phyloP scores from a whole-genome alignment of 148 eudicot genomes.

The Rheum nobile region DNA sequence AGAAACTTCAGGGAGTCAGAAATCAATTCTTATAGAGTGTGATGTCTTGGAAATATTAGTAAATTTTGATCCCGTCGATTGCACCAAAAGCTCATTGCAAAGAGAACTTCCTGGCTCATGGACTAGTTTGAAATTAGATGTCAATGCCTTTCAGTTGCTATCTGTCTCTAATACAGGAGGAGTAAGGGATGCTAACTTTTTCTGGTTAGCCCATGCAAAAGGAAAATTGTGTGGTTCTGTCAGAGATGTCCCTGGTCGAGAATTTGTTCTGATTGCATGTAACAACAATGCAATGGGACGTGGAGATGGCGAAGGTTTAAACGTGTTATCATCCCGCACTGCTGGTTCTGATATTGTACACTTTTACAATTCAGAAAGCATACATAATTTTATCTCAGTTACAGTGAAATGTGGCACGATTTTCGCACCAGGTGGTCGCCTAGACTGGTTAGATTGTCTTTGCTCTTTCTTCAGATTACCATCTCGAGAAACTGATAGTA shows the following conservation, averaged over 20 bases:
- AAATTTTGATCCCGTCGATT: constrained; percentile 32
- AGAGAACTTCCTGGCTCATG: constrained; percentile 91
- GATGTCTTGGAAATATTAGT: constrained; percentile 39
- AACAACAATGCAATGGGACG: constrained; percentile 64
- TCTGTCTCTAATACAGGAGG: constrained; percentile 68
- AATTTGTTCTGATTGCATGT: constrained; percentile 63
- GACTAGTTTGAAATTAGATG: constrained; percentile 43
- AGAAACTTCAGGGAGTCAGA: constrained; percentile 31
- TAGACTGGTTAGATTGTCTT: constrained; percentile 79
- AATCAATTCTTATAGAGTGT: constrained; percentile 68
- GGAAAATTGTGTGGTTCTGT: constrained; percentile 75
- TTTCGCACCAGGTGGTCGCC: constrained; percentile 75
- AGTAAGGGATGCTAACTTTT: constrained; percentile 38
- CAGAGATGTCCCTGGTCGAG: constrained; percentile 28
- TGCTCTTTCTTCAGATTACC: constrained; percentile 50
- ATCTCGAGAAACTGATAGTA: constrained; percentile 33
- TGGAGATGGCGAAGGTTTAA: constrained; percentile 93
- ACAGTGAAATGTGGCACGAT: constrained; percentile 65
- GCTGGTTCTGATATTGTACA: constrained; percentile 67
- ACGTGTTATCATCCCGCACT: constrained; percentile 50
- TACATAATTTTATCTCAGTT: constrained; percentile 36
- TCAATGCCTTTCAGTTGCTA: constrained; percentile 46
- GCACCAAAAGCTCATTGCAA: constrained; percentile 41
- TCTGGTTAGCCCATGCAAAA: constrained; percentile 64
- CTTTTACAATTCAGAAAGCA: constrained; percentile 50